Percentiles rank a stretch among this genome's conserved stretches.
These are phyloP conservation scores for Leishmania tropica DNA, from an alignment of 208 protist genomes.

Conservation along the genomic window DNA sequence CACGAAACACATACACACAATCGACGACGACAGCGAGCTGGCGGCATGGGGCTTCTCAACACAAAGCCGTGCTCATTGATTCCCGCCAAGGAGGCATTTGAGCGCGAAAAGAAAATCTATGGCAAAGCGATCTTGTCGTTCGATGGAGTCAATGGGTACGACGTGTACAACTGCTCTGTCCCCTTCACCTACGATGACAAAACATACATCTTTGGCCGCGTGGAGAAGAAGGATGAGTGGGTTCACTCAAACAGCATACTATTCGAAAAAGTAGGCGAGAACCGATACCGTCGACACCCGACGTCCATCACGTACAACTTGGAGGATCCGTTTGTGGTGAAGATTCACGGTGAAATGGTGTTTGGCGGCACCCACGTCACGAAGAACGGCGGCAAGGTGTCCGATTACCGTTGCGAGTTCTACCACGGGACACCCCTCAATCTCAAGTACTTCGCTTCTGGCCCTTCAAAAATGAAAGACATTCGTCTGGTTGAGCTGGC, in stretches of 20 bases:
- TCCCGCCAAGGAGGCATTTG: slow-evolving; percentile 49
- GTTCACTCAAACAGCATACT: slow-evolving; percentile 49
- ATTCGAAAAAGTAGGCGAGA: slow-evolving; percentile 48
- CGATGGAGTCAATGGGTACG: slow-evolving; percentile 43
- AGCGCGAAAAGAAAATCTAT: slow-evolving; percentile 48
- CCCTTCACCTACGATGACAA: slow-evolving; percentile 60
- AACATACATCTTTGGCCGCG: slow-evolving; percentile 58
- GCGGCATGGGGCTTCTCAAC: slow-evolving; percentile 38
- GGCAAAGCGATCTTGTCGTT: slow-evolving; percentile 33
- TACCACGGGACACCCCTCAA: slow-evolving; percentile 45
- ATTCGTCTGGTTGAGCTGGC: slow-evolving; percentile 53
- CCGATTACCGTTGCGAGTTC: slow-evolving; percentile 62
- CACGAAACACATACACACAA: not conserved
- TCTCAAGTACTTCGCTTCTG: slow-evolving; percentile 52
- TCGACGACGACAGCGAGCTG: not conserved
- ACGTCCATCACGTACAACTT: slow-evolving; percentile 45
- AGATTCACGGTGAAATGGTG: slow-evolving; percentile 67
- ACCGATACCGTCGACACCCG: slow-evolving; percentile 36
- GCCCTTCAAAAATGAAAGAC: slow-evolving; percentile 64
- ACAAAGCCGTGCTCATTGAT: slow-evolving; percentile 48
- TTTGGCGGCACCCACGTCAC: slow-evolving; percentile 57
- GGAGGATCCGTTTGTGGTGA: slow-evolving; percentile 63
- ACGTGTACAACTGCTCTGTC: slow-evolving; percentile 74
- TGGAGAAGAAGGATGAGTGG: slow-evolving; percentile 64
- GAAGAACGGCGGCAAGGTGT: slow-evolving; percentile 44